Evolutionary conservation across 306 rosid genomes (phyloP).

Genomic region (Cicer cuneatum): DNA sequence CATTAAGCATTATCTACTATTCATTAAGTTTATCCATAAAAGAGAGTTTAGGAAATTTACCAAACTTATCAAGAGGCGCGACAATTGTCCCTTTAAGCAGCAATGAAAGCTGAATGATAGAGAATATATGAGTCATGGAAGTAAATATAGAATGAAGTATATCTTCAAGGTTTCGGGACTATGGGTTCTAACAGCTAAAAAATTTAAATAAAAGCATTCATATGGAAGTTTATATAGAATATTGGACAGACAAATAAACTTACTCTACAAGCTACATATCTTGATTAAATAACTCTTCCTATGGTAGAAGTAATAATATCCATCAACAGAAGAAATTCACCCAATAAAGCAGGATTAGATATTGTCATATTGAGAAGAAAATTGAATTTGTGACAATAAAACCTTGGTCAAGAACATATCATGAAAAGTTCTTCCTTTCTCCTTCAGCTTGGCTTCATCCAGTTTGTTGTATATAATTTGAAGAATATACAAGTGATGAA

Average conservation of each 20-base stretch:
- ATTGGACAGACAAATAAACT: constrained; percentile 35
- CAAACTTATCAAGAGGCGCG: constrained; percentile 98
- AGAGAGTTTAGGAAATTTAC: constrained; percentile 56
- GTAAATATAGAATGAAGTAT: constrained; percentile 27
- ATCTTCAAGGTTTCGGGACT: constrained; percentile 33
- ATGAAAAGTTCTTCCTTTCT: constrained; percentile 92
- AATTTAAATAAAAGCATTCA: constrained; percentile 14
- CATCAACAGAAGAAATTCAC: constrained; percentile 36
- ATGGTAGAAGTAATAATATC: constrained; percentile 22
- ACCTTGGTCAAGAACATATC: constrained; percentile 98
- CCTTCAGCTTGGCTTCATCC: constrained; percentile 92
- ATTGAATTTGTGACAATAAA: constrained; percentile 33
- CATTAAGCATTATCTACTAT: constrained; percentile 26
- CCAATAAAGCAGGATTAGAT: constrained; percentile 31
- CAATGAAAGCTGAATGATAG: constrained; percentile 78
- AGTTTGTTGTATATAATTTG: constrained; percentile 63
- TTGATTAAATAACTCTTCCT: constrained; percentile 21
- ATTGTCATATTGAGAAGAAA: constrained; percentile 14
- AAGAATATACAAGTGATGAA: constrained; percentile 37
- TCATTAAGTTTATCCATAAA: constrained; percentile 33
- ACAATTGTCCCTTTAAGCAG: constrained; percentile 94
- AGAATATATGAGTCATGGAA: constrained; percentile 41
- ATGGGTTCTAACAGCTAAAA: constrained; percentile 30
- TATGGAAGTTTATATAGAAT: constrained; percentile 33
- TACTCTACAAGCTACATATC: constrained; percentile 24